phyloP scores from a whole-genome alignment of 2,329 filamentous ascomycete genomes.

The Colletotrichum liriopes region DNA sequence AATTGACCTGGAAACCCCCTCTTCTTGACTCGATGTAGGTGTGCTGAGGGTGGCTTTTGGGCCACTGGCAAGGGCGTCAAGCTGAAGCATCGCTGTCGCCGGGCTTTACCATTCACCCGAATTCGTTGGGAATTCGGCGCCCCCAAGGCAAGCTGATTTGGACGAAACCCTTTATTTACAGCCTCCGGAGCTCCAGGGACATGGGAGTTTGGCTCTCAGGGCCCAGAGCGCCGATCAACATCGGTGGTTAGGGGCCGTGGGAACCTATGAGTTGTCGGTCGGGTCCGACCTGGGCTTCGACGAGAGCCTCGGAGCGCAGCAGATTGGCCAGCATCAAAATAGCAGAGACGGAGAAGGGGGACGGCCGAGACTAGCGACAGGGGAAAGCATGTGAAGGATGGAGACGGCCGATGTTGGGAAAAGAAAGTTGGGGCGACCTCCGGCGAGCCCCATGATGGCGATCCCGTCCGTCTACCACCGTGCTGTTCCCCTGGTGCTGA shows the following conservation, averaged over 20 bases:
- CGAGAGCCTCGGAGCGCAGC: constrained; percentile 14
- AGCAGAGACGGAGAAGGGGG: constrained; percentile 21
- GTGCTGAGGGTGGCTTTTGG: background rate
- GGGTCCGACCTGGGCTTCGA: constrained; percentile 21
- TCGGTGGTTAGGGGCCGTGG: constrained; percentile 12
- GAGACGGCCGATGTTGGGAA: constrained; percentile 28
- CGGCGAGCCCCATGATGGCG: constrained; percentile 29
- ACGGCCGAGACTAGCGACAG: constrained; percentile 6
- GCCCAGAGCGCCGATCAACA: constrained; percentile 14
- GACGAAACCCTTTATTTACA: constrained; percentile 1
- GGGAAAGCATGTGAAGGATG: constrained; percentile 33
- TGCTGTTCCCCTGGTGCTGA: background rate
- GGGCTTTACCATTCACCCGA: constrained; percentile 9
- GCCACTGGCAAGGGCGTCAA: background rate
- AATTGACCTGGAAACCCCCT: background rate
- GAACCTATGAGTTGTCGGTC: constrained; percentile 17
- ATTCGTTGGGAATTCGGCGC: background rate
- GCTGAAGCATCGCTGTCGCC: constrained; percentile 26
- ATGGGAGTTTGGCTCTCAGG: constrained; percentile 6
- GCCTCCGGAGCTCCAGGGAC: constrained; percentile 11
- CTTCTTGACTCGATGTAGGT: constrained; percentile 11
- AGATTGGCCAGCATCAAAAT: constrained; percentile 21
- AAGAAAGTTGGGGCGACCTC: constrained; percentile 18
- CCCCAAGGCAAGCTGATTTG: constrained; percentile 5
- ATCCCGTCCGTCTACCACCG: constrained; percentile 25